phyloP scores from a whole-genome alignment of 306 rosid species.

The Begonia masoniana region DNA sequence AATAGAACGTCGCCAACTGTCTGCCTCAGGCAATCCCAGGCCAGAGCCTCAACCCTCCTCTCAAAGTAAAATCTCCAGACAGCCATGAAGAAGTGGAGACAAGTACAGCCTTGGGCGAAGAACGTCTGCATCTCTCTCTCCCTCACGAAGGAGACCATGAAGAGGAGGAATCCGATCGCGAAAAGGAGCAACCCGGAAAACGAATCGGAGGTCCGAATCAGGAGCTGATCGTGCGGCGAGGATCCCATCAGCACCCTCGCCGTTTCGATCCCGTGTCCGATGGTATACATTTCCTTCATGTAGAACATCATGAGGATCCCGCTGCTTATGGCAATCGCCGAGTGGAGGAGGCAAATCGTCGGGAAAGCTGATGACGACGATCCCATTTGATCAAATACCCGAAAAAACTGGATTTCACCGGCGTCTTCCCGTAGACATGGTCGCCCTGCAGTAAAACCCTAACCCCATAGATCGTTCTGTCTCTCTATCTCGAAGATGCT shows the following conservation, averaged over 20 bases:
- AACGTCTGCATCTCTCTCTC: slow-evolving; percentile 69
- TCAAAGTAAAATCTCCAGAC: slow-evolving; percentile 78
- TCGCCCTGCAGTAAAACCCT: slow-evolving; percentile 8
- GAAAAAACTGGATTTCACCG: not conserved
- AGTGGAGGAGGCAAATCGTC: slow-evolving; percentile 71
- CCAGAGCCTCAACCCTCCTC: slow-evolving; percentile 74
- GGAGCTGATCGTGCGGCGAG: slow-evolving; percentile 84
- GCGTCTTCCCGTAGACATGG: not conserved
- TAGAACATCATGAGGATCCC: slow-evolving; percentile 92
- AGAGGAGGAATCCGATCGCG: slow-evolving; percentile 67
- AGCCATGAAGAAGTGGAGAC: slow-evolving; percentile 68
- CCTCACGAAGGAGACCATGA: slow-evolving; percentile 79
- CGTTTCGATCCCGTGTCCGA: slow-evolving; percentile 59
- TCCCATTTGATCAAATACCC: slow-evolving; percentile 16
- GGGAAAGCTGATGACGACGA: slow-evolving; percentile 57
- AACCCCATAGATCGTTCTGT: not conserved
- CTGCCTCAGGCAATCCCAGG: slow-evolving; percentile 91
- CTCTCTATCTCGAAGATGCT: not conserved
- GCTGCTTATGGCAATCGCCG: slow-evolving; percentile 41
- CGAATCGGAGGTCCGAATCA: slow-evolving; percentile 85
- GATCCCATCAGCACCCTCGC: slow-evolving; percentile 79
- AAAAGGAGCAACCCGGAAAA: slow-evolving; percentile 77
- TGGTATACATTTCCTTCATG: slow-evolving; percentile 70
- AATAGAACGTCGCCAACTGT: slow-evolving; percentile 71
- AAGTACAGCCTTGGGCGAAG: slow-evolving; percentile 71